phyloP scores from a whole-genome alignment of 2,329 filamentous ascomycete species.

The Microascus cirrosus region DNA sequence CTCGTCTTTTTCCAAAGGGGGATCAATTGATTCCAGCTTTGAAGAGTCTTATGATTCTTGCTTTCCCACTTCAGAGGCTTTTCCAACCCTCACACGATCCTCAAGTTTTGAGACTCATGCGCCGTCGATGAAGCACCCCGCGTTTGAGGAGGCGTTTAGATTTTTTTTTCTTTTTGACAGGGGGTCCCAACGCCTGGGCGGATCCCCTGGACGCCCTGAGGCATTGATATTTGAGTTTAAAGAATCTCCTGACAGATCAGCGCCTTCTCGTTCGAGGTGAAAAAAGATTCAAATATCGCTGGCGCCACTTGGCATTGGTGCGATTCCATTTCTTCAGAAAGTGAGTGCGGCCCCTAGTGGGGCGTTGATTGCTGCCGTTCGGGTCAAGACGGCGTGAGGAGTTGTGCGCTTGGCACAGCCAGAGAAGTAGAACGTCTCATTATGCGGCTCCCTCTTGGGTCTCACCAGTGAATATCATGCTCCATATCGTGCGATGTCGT shows the following conservation, averaged over 20 bases:
- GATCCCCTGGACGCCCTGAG: background rate
- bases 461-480: too few species aligned
- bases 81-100: background rate
- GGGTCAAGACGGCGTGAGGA: too few species aligned
- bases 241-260: background rate
- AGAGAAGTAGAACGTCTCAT: too few species aligned
- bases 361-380: too few species aligned
- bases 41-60: background rate
- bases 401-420: too few species aligned
- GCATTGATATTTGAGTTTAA: background rate
- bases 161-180: background rate
- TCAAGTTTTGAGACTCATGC: background rate
- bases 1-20: too few species aligned
- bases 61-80: background rate
- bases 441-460: too few species aligned
- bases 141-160: background rate
- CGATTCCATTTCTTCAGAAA: too few species aligned
- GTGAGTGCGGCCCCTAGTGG: too few species aligned
- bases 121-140: background rate
- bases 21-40: background rate
- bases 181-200: background rate
- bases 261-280: background rate
- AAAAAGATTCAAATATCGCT: too few species aligned
- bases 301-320: too few species aligned
- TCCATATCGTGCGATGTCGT: too few species aligned